Evolutionary conservation across 2,329 filamentous ascomycete genomes (phyloP).

Genomic region (Claviceps lovelessii): DNA sequence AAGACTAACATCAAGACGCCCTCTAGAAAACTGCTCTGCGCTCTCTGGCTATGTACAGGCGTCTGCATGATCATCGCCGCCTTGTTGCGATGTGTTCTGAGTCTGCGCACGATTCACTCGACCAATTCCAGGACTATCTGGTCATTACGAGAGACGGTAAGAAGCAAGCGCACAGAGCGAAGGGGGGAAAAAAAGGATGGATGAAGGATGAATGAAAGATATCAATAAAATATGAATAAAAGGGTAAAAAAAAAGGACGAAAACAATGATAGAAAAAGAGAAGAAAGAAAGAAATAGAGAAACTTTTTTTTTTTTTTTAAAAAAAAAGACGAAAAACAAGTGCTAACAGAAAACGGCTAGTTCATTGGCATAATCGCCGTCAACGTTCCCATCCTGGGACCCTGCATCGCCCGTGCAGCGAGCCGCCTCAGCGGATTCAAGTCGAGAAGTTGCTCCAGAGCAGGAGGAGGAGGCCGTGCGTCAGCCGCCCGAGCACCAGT

Average conservation of each 20-base stretch:
- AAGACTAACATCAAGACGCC: not conserved
- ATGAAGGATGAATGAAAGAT: no score
- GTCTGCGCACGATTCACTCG: slow-evolving; percentile 19
- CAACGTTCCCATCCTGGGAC: slow-evolving; percentile 19
- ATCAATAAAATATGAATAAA: no score
- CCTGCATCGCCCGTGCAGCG: not conserved
- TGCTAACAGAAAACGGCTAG: slow-evolving; percentile 8
- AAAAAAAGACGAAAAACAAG: not conserved
- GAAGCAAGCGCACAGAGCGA: no score
- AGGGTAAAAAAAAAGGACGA: no score
- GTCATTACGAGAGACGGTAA: slow-evolving; percentile 22
- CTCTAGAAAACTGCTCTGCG: slow-evolving; percentile 21
- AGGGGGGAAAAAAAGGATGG: no score
- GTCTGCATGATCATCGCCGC: slow-evolving; percentile 26
- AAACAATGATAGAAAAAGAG: no score
- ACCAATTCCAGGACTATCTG: slow-evolving; percentile 21
- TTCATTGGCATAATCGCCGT: slow-evolving; percentile 30
- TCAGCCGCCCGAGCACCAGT: not conserved
- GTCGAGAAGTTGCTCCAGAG: not conserved
- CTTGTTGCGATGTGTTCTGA: slow-evolving; percentile 26
- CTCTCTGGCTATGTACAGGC: slow-evolving; percentile 26
- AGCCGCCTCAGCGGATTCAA: slow-evolving; percentile 20
- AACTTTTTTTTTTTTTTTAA: no score
- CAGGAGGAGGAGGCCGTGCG: not conserved
- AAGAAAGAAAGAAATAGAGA: no score